Evolutionary conservation across 2,329 filamentous ascomycete species (phyloP), one percentile per base, ranked within the genome.

Genomic region (Podosphaera xanthii): DNA sequence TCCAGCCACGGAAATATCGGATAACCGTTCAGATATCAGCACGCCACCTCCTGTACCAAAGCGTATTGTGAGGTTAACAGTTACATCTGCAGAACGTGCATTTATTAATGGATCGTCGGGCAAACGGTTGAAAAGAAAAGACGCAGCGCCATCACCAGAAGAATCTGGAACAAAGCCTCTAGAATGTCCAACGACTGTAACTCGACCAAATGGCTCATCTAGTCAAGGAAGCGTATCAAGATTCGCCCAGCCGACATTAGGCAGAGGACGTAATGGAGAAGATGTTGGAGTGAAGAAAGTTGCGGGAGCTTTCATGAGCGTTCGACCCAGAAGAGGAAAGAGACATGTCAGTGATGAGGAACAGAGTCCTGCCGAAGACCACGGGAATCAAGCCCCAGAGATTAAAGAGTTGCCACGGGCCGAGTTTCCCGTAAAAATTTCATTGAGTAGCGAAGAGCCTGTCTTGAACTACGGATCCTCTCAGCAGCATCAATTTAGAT

Each of bases 271-370:
- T 42, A 74, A 76, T 57, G 80, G 80, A 2, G 84, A 89, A 33
- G 82, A 85, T 40, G 71, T 73, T 40, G 82, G 79, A 12, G 79
- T 87, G 12, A 84, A 83, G 14, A 86, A 87, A 70, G 75, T 84
- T 6, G 80, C 84, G 2, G 87, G 87, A 0, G 84, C 81, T 61
- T 90, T 91, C 64, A 73, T 92, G 31, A 88, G 86, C 64, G 87
- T 86, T 0, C 87, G 87, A 35, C 86, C 87, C 30, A 79, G 87
- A 59, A 77, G 88, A 64, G 87, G 86, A 34, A 78, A 85, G 62
- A 76, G 82, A 63, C 74, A 81, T 60, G 77, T 77, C 58, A 73
- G 72, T 58, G 73, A 74, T 54, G 73, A 75, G 53, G 72, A 74
- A 55, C 67, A 72, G 49, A 73, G 70, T 57, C 67, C 67, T 54